Base-by-base conservation (phyloP, 1,284 basidiomycete genomes). In the Entoloma clypeatum region DNA sequence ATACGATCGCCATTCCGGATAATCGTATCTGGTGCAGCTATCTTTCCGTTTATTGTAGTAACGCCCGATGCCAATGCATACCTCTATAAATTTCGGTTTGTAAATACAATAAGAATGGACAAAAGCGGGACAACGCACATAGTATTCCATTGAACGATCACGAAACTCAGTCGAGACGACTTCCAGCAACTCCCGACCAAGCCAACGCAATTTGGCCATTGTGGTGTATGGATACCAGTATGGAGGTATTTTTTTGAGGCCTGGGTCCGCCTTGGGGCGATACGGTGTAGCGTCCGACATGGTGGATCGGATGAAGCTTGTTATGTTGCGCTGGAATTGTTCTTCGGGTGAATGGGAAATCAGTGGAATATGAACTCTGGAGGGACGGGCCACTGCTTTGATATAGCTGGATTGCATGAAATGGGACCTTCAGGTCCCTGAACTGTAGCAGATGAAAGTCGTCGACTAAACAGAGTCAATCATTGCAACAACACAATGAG, bases 51-150 rank as follows among this genome's bases (percentile, higher is more conserved):
- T 45, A 99, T 79, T 5, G 88, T 92, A 8, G 92, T 96, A 14
- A 96, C 89, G 2, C 95, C 95, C n/a, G 88, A 89, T 57, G 93
- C 85, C 19, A 97, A 70, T 6, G 94, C 92, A 60, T 92, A 92
- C 65, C 84, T 77, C 91, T 93, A 35, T 16, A 13, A 33, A 35
- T 29, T 32, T 28, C 18, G 33, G n/a, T 29, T 23, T 43, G 38
- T 31, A 43, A 30, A 42, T 36, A 21, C 46, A 16, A 26, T 24
- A 27, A 19, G 14, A 16, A 13, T 16, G 7, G 4, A 7, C 30
- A 19, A 25, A 30, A 17, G 6, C 29, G 13, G 7, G 22, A 17
- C 22, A 26, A 79, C 87, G 54, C 62, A 92, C 91, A 71, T 94
- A 94, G 63, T 93, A 94, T 54, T 93, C 91, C 71, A 92, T 84